Conservation (phyloP, 208 protist species). For the Entamoeba dispar region DNA sequence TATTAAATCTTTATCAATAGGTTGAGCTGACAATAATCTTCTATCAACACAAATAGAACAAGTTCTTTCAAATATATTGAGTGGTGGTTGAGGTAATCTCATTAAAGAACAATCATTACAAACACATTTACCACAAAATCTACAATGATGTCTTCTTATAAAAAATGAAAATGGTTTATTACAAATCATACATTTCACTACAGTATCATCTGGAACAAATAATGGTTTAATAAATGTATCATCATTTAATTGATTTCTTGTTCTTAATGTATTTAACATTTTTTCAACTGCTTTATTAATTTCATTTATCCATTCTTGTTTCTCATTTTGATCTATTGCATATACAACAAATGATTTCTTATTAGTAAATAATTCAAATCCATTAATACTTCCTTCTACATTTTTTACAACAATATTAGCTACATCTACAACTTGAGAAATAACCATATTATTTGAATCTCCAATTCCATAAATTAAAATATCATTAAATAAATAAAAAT, state of each 20-base stretch:
- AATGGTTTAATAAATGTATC: background rate
- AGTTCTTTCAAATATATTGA: background rate
- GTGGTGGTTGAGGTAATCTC: background rate
- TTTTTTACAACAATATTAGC: background rate
- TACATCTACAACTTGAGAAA: background rate
- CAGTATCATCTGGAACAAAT: constrained; percentile 20
- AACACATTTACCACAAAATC: constrained; percentile 11
- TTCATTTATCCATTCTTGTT: background rate
- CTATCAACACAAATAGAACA: background rate
- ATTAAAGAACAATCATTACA: constrained; percentile 9
- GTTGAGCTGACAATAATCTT: background rate
- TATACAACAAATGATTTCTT: background rate
- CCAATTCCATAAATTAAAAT: background rate
- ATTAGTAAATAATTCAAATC: background rate
- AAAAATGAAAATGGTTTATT: constrained; percentile 6
- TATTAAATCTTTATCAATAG: background rate
- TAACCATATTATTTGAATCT: background rate
- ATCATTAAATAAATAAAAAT: background rate
- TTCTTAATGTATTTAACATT: background rate
- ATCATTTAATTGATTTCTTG: background rate
- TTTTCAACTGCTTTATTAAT: background rate
- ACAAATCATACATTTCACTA: constrained; percentile 8
- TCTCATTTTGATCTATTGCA: background rate
- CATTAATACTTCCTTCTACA: background rate
- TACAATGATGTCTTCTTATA: constrained; percentile 26